These are phyloP conservation scores for Vigna trinervia DNA, from an alignment of 306 rosid genomes.

Conservation along the genomic window DNA sequence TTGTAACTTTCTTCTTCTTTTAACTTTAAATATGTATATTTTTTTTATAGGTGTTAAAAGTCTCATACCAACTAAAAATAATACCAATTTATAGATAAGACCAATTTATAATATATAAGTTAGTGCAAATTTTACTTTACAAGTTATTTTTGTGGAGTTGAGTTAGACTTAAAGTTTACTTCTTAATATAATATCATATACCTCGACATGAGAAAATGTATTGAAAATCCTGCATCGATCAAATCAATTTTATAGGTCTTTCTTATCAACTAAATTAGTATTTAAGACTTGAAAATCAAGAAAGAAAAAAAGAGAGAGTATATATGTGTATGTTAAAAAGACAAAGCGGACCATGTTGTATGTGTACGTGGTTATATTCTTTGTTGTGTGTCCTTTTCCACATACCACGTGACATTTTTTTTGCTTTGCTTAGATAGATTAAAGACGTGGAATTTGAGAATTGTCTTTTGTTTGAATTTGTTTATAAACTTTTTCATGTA, in stretches of 20 bases:
- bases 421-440: not conserved
- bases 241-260: too few relatives aligned
- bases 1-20: slow-evolving; percentile 1
- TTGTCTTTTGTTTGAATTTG: not conserved
- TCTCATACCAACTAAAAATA: rapidly evolving
- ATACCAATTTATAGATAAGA: too few relatives aligned
- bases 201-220: rapidly evolving
- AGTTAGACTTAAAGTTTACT: too few relatives aligned
- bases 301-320: not conserved
- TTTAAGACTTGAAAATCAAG: slow-evolving; percentile 13
- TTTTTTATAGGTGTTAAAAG: not conserved
- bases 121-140: rapidly evolving
- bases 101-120: too few relatives aligned
- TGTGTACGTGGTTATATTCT: slow-evolving; percentile 27
- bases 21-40: not conserved
- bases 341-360: slow-evolving; percentile 20
- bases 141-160: too few relatives aligned
- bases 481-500: too few relatives aligned
- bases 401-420: slow-evolving; percentile 15
- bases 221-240: too few relatives aligned
- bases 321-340: slow-evolving; percentile 21
- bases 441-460: not conserved
- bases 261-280: too few relatives aligned
- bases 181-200: too few relatives aligned
- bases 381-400: slow-evolving; percentile 13